These are phyloP conservation scores for Podila epigama DNA, from an alignment of 192 early-diverging fungal genomes.

Conservation along the genomic window DNA sequence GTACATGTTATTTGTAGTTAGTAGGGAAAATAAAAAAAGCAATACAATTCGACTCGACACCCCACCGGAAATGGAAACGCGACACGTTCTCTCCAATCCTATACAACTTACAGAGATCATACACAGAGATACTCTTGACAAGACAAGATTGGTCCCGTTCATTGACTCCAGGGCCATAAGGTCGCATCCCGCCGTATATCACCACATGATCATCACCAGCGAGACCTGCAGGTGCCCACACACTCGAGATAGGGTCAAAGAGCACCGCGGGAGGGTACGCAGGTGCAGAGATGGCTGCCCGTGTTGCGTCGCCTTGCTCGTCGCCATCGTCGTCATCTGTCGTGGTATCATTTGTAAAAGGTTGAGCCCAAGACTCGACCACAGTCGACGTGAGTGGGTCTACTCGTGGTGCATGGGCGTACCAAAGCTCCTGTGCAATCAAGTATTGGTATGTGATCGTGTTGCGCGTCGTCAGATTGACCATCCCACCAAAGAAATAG, in stretches of 20 bases:
- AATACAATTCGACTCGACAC: not conserved
- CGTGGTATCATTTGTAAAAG: not conserved
- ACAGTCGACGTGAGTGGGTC: conserved; percentile 15
- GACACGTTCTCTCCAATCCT: not conserved
- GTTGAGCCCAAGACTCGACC: not conserved
- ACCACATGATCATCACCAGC: conserved; percentile 36
- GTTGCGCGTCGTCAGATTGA: conserved; percentile 38
- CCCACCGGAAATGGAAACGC: too few relatives aligned
- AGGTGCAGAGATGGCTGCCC: not conserved
- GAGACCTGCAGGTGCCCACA: conserved; percentile 26
- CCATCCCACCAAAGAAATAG: conserved; percentile 50
- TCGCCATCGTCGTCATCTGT: not conserved
- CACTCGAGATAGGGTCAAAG: conserved; percentile 36
- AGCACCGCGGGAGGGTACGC: conserved; percentile 16
- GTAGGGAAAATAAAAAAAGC: not conserved
- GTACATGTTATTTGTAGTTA: too few relatives aligned
- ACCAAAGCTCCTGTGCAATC: conserved; percentile 39
- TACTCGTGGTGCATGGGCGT: conserved; percentile 22
- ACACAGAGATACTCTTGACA: conserved; percentile 17
- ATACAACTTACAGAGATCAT: conserved; percentile 42
- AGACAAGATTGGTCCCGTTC: conserved; percentile 15
- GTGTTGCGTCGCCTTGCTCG: not conserved
- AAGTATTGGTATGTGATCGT: conserved; percentile 26
- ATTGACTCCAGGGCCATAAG: conserved; percentile 25
- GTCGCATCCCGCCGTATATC: conserved; percentile 42